These are phyloP conservation scores for Mediolabrus comicus DNA, from an alignment of 108 stramenopile species.

Conservation along the genomic window DNA sequence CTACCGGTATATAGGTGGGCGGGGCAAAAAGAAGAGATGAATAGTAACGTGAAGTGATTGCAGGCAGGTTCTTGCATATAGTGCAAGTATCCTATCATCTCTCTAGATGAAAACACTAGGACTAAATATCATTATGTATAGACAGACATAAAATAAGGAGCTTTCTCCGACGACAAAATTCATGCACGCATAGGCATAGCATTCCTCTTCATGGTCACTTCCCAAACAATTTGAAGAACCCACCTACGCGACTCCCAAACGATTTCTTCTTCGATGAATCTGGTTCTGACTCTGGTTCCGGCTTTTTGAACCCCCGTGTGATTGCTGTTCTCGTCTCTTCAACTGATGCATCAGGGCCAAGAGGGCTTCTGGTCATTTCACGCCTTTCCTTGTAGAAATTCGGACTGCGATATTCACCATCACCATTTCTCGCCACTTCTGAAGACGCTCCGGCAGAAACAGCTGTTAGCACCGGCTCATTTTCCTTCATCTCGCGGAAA, in stretches of 20 bases:
- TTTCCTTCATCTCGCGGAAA: constrained; percentile 36
- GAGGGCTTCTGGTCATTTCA: constrained; percentile 58
- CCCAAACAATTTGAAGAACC: constrained; percentile 33
- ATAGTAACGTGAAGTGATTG: too few species aligned
- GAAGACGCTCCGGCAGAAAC: not conserved
- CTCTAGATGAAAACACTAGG: too few species aligned
- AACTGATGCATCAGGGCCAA: constrained; percentile 56
- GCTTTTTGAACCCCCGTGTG: constrained; percentile 62
- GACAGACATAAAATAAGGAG: not conserved
- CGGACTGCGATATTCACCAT: constrained; percentile 47
- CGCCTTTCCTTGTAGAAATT: constrained; percentile 65
- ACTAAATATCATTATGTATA: not conserved
- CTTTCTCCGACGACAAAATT: not conserved
- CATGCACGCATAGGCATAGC: too few species aligned
- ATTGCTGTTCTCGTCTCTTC: constrained; percentile 65
- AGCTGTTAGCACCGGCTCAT: constrained; percentile 3
- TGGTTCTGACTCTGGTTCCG: constrained; percentile 30
- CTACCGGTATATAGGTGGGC: too few species aligned
- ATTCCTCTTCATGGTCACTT: not conserved
- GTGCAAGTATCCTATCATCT: too few species aligned
- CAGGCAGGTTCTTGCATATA: too few species aligned
- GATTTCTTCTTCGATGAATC: constrained; percentile 21
- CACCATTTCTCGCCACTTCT: constrained; percentile 19
- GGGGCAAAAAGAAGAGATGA: too few species aligned
- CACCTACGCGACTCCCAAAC: constrained; percentile 35